Evolutionary conservation across 2,329 filamentous ascomycete species (phyloP).

Genomic region (Colletotrichum sp.): DNA sequence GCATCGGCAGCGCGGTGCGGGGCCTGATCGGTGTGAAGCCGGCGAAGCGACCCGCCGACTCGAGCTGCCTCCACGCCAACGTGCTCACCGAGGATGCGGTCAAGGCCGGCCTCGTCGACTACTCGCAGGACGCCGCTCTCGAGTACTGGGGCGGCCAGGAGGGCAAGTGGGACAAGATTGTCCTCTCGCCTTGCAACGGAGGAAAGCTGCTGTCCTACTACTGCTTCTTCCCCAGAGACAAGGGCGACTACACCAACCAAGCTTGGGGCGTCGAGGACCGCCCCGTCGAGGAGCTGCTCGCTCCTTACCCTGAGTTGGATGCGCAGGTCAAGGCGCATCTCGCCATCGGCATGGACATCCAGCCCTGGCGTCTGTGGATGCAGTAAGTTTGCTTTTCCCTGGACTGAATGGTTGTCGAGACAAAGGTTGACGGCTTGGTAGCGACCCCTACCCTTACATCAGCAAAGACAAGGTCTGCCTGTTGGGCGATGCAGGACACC

Average conservation of each 20-base stretch:
- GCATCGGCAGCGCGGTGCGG: constrained; percentile 70
- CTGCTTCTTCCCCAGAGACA: constrained; percentile 68
- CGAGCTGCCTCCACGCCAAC: constrained; percentile 69
- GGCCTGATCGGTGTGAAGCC: constrained; percentile 67
- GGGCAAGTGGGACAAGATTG: constrained; percentile 71
- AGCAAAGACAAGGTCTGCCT: constrained; percentile 58
- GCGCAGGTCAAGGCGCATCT: constrained; percentile 61
- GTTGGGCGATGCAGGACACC: constrained; percentile 71
- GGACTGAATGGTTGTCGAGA: not conserved
- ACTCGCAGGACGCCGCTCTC: constrained; percentile 63
- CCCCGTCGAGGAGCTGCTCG: constrained; percentile 63
- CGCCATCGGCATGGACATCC: constrained; percentile 64
- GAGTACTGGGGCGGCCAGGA: constrained; percentile 76
- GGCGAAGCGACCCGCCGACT: constrained; percentile 62
- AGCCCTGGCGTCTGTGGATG: constrained; percentile 70
- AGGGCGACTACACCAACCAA: constrained; percentile 66
- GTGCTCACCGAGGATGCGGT: constrained; percentile 66
- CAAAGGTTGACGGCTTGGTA: not conserved
- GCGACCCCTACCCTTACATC: constrained; percentile 61
- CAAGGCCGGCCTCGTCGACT: constrained; percentile 65
- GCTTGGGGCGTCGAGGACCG: constrained; percentile 60
- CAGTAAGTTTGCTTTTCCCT: constrained; percentile 41
- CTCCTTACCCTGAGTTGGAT: constrained; percentile 66
- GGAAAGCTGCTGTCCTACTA: constrained; percentile 72
- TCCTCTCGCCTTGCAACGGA: constrained; percentile 71